These are phyloP conservation scores for Tinospora cordifolia DNA, from an alignment of 164 flowering plant genomes.

Conservation along the genomic window DNA sequence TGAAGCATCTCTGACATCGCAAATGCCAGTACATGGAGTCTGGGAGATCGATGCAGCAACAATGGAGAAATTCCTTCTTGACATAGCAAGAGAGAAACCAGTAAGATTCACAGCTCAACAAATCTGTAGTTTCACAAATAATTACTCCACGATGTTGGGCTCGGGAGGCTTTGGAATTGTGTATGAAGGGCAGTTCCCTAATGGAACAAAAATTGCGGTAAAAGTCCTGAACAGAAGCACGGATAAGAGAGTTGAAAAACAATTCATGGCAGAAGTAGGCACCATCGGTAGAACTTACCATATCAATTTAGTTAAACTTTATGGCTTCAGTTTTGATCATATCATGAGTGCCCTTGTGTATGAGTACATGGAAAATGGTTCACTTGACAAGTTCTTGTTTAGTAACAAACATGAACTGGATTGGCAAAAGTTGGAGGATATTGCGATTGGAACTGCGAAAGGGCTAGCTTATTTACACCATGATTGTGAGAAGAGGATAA, in stretches of 20 bases:
- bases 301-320: slow-evolving; percentile 27
- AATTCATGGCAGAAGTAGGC: slow-evolving; percentile 33
- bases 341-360: slow-evolving; percentile 24
- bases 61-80: slow-evolving; percentile 19
- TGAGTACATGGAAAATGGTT: slow-evolving; percentile 34
- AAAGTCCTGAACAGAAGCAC: slow-evolving; percentile 17
- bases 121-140: slow-evolving; percentile 13
- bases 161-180: slow-evolving; percentile 30
- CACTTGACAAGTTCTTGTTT: slow-evolving; percentile 23
- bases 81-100: slow-evolving; percentile 19
- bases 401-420: neutral
- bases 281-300: slow-evolving; percentile 31
- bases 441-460: slow-evolving; percentile 28
- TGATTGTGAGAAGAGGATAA: slow-evolving; percentile 25
- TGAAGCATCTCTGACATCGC: neutral
- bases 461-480: slow-evolving; percentile 34
- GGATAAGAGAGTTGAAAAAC: slow-evolving; percentile 22
- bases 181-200: slow-evolving; percentile 18
- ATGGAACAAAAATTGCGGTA: slow-evolving; percentile 21
- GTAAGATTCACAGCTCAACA: slow-evolving; percentile 21
- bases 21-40: neutral
- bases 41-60: slow-evolving; percentile 7
- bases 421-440: slow-evolving; percentile 17
- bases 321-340: slow-evolving; percentile 28
- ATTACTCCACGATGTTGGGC: slow-evolving; percentile 19